These are phyloP conservation scores for Fusarium tuaranense DNA, from an alignment of 2,329 filamentous ascomycete genomes.

Conservation along the genomic window DNA sequence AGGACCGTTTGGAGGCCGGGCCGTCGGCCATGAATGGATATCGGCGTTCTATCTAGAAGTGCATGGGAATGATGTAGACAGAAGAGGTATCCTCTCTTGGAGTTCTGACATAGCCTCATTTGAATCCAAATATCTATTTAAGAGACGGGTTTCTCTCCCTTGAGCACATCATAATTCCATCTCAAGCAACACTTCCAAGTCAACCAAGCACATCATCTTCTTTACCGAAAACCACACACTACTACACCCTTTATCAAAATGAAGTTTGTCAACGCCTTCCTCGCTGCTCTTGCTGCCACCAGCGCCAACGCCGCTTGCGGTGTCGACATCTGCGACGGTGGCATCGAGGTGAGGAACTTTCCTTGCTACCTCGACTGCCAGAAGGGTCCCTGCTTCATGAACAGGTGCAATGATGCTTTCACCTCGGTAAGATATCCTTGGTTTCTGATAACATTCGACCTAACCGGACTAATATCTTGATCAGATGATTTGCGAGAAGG, in stretches of 20 bases:
- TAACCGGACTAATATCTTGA: neutral
- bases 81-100: neutral
- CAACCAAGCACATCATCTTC: neutral
- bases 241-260: neutral
- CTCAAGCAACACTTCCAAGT: neutral
- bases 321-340: neutral
- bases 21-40: neutral
- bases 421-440: neutral
- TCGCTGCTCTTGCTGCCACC: neutral
- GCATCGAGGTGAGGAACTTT: neutral
- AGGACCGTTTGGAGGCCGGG: neutral
- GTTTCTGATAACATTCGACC: accelerated
- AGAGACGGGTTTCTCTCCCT: neutral
- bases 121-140: neutral
- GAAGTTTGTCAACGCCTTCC: neutral
- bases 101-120: neutral
- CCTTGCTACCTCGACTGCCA: neutral
- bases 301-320: neutral
- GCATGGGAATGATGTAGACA: neutral
- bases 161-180: neutral
- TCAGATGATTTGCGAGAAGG: neutral
- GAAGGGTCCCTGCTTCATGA: neutral
- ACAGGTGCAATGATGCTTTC: neutral
- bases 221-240: neutral
- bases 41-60: neutral